Base-by-base conservation (phyloP, 352 stramenopile species). In the Globisporangium acanthophoron region DNA sequence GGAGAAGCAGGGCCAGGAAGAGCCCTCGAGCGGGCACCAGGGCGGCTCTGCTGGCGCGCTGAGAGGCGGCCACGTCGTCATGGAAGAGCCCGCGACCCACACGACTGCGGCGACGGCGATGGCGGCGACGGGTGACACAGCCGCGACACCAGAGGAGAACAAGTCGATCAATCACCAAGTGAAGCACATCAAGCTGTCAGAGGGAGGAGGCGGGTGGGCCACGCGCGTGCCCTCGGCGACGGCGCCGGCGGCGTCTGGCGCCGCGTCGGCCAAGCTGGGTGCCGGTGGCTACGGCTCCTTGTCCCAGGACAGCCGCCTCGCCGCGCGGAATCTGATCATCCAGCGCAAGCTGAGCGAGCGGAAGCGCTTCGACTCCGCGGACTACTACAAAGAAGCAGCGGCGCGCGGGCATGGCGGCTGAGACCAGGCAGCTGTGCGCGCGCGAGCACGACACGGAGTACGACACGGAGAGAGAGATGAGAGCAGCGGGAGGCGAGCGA, bases 141-240 rank as follows among this genome's bases (percentile, higher is more conserved):
- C 29, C 33, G 11, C 59, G 24, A 11, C 41, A 5, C 16, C 15
- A 47, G 56, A 70, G 13, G 61, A 65, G 15, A 51, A 51, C 43
- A 52, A 58, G 39, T 69, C 69, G 9, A 83, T 85, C 53, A 67
- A 68, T n/a, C 77, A 85, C 53, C 77, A 87, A 46, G 72, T 84
- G 29, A 90, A 91, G 67, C 83, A 91, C 55, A 85, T 91, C 44
- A 91, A 91, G 61, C 66, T 93, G 7, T 89, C 83, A 16, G 70
- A 81, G 8, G 29, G 54, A 48, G 16, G 65, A 37, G 54, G 74
- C 54, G 50, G 73, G 33, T 62, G 71, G 65, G 53, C 58, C 3
- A 40, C 54, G 5, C 58, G 62, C 21, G 59, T 57, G 11, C 39
- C 49, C 9, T 20, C 55, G 5, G 20, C 64, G 54, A n/a, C 54